These are phyloP conservation scores for Paramecium biaurelia DNA, from an alignment of 73 alveolate species.

Conservation along the genomic window DNA sequence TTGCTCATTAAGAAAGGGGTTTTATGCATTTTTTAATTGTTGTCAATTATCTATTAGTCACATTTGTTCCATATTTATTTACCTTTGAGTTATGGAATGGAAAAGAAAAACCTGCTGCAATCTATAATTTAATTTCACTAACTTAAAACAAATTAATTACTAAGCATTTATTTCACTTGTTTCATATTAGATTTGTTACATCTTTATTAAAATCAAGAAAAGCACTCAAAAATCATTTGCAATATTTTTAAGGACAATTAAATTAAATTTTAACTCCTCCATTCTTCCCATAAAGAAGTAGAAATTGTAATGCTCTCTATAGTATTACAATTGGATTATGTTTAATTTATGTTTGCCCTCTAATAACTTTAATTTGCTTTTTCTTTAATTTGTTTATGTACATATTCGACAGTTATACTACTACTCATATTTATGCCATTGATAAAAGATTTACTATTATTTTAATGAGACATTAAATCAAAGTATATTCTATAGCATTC, in stretches of 20 bases:
- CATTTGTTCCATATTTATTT: neutral
- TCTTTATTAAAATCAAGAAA: neutral
- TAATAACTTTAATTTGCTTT: neutral
- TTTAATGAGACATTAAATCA: neutral
- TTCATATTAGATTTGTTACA: neutral
- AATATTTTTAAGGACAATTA: neutral
- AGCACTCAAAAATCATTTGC: neutral
- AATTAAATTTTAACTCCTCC: neutral
- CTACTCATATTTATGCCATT: neutral
- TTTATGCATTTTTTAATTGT: slow-evolving; percentile 21
- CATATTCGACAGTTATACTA: neutral
- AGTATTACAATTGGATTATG: neutral
- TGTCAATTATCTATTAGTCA: neutral
- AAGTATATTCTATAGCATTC: neutral
- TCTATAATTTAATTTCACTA: neutral
- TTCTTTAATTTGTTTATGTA: neutral
- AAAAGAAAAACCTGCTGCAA: neutral
- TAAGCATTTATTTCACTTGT: neutral
- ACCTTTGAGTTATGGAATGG: slow-evolving; percentile 8
- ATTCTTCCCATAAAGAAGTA: neutral
- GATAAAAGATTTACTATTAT: neutral
- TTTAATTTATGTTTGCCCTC: neutral
- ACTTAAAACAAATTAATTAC: neutral
- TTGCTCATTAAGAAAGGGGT: neutral
- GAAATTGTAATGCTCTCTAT: neutral